Base-by-base conservation (phyloP, 23 red algal species). In the Gracilaria caudata region DNA sequence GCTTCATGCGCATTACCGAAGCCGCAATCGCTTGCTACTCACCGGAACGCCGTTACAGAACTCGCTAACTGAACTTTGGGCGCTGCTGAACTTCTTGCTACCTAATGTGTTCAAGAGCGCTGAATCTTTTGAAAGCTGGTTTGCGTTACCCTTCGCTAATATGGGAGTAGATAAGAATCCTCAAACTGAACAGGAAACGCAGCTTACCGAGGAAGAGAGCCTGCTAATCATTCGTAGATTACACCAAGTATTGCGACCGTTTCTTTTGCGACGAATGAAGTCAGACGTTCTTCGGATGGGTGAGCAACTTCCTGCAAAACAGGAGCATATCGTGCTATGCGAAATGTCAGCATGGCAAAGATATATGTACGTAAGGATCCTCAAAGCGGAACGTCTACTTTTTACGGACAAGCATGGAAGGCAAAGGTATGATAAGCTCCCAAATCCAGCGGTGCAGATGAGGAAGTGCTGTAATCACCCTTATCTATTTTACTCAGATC, bases 311-410 rank as follows among this genome's bases (percentile, higher is more conserved):
- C 97, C 97, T 12, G 86, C 46, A 34, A 99, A 99, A 64, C 92
- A 92, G 77, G 97, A 99, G 61, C 86, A 95, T 77, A 81, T 94
- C 12, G 44, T 99, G 11, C 55, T 99, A 25, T 99, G 97, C 78
- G 97, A 99, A 78, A 99, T 99, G 93, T 95, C 92, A 35, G 93
- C 97, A 23, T 99, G 97, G 97, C 97, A 99, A 72, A 88, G 65
- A 32, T 57, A 70, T 13, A 91, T 96, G 65, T 99, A 99, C 70
- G 40, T 78, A 1, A 85, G 81, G 57, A 87, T 99, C 17, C 65
- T 99, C 23, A 86, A 90, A 30, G 34, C 82, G 8, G 90, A 99
- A 86, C 93, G 86, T 30, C 78, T 99, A 26, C 81, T 90, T 51
- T 99, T 99, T 59, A 99, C 95, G 0, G 94, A 96, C 47, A 38